Conservation (phyloP, 768 basidiomycete genomes). For the Daedaleopsis nitida region DNA sequence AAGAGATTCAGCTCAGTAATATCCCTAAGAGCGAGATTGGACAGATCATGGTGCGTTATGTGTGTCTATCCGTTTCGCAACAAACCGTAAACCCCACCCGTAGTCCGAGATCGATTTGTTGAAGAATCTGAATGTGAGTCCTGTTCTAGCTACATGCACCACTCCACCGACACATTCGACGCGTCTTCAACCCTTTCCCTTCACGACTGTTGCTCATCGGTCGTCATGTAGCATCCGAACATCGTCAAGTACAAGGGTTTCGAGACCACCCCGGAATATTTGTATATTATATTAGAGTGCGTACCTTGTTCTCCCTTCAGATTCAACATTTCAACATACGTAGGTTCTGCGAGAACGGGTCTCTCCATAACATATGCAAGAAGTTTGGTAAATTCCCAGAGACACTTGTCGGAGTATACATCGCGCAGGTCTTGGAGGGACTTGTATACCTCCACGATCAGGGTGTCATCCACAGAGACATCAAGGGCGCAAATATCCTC, state of each 20-base stretch:
- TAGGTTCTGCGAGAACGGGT: conserved; percentile 98
- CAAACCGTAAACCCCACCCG: conserved; percentile 1
- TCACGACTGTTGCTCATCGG: not conserved
- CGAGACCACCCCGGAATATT: conserved; percentile 89
- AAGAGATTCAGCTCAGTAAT: conserved; percentile 93
- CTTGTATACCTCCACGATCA: conserved; percentile 97
- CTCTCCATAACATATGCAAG: conserved; percentile 92
- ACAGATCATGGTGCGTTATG: conserved; percentile 86
- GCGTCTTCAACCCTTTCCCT: not conserved
- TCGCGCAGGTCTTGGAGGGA: conserved; percentile 94
- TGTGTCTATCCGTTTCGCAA: not conserved
- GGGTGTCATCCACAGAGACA: conserved; percentile 98
- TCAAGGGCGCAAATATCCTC: conserved; percentile 98
- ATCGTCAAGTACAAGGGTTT: conserved; percentile 99
- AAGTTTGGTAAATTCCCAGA: conserved; percentile 99
- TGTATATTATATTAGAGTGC: conserved; percentile 96
- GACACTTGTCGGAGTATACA: conserved; percentile 93
- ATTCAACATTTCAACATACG: not conserved
- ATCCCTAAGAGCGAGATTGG: conserved; percentile 92
- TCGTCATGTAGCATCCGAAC: conserved; percentile 73
- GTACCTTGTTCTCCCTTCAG: conserved; percentile 24
- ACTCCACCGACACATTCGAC: not conserved
- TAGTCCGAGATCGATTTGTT: conserved; percentile 97
- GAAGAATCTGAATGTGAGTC: conserved; percentile 89
- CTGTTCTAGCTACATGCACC: not conserved